Evolutionary conservation across 78 protist species (phyloP).

Genomic region (slime mould (Dictyostelium discoideum)): dicty_2.7 NC_007088.5:2710001-2710500

Average conservation of each 20-base stretch:
- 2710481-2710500: too few relatives aligned
- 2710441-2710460: not conserved
- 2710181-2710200: not conserved
- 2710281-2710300: slow-evolving; percentile 4
- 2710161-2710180: not conserved
- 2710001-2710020: not conserved
- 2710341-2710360: slow-evolving; percentile 2
- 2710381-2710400: too few relatives aligned
- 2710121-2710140: not conserved
- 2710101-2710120: not conserved
- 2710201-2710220: not conserved
- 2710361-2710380: not conserved
- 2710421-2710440: not conserved
- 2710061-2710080: slow-evolving; percentile 8
- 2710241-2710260: not conserved
- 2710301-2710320: not conserved
- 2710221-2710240: not conserved
- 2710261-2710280: not conserved
- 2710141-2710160: not conserved
- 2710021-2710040: not conserved
- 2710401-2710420: not conserved
- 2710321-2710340: not conserved
- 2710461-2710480: not conserved
- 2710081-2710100: not conserved
- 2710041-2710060: not conserved